Evolutionary conservation across 2,329 filamentous ascomycete genomes (phyloP), one percentile per base, ranked within the genome.

Genomic region (Penicillium rolfsii): DNA sequence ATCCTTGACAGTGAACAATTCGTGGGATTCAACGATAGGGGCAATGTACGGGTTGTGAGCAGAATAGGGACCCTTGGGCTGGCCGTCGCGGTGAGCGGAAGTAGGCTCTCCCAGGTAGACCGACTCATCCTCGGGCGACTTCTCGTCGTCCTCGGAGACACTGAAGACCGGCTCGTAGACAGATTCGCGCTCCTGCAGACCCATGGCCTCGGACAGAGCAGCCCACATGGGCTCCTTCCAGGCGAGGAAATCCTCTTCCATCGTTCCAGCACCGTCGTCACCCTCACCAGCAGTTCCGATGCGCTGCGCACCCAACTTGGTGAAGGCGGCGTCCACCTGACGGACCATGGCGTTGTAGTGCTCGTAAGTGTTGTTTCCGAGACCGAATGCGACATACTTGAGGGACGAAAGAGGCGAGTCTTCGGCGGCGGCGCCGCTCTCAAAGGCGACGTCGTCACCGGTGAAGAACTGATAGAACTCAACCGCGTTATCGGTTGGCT

Each of bases 221-320:
- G 85, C 83, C 95, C 96, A 99, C 95, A 99, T 99, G 64, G 93
- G 93, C 73, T 99, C 95, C 82, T 99, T 99, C 95, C 95, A 99
- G 67, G 94, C 91, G 71, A 99, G 81, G 78, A 98, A 99, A 73
- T 99, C 96, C 81, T 99, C 96, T 81, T 99, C 95, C 96, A 99
- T 99, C 59, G 95, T 99, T 63, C 96, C 95, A 67, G 95, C 93
- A 66, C 96, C 95, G 76, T 99, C 95, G 72, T 99, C 95, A 72
- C 95, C 95, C 81, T 98, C 94, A 70, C 96, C 95, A 58, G 93
- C 92, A 60, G 88, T 83, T 49, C 95, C 93, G 68, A 99, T 91
- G 68, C 92, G 86, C 73, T 88, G 84, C 12, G 91, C 95, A 63
- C 95, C 95, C 22, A 96, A 84, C 72, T 91, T 94, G 73, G 87